Percentiles rank a stretch among this genome's conserved stretches.
These are phyloP conservation scores for Astraeus odoratus DNA, from an alignment of 768 basidiomycete genomes.

Conservation along the genomic window DNA sequence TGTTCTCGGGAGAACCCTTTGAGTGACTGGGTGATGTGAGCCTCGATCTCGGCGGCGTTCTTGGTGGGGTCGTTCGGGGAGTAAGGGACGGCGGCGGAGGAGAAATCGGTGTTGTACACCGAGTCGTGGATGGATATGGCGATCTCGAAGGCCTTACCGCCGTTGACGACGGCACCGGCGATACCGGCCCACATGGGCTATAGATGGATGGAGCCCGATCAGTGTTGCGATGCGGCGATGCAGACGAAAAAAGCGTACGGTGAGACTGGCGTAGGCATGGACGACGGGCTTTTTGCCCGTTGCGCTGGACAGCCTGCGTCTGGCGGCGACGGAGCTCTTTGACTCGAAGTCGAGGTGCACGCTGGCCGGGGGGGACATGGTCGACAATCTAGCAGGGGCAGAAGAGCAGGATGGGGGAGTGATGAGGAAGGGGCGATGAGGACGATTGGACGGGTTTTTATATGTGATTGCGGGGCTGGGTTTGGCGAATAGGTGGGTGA, in stretches of 20 bases:
- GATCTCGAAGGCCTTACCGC: slow-evolving; percentile 58
- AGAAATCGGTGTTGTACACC: slow-evolving; percentile 77
- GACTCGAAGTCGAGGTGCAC: slow-evolving; percentile 49
- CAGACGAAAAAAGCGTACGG: slow-evolving; percentile 40
- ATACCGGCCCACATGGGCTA: slow-evolving; percentile 89
- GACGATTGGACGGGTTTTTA: slow-evolving; percentile 27
- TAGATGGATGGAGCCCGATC: slow-evolving; percentile 11
- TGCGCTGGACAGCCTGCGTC: slow-evolving; percentile 62
- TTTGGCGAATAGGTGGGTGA: slow-evolving; percentile 1
- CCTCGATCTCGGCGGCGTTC: slow-evolving; percentile 56
- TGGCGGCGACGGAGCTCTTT: slow-evolving; percentile 52
- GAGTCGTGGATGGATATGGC: slow-evolving; percentile 80
- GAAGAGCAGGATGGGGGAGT: slow-evolving; percentile 8
- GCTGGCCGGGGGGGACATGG: slow-evolving; percentile 42
- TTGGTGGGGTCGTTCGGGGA: slow-evolving; percentile 42
- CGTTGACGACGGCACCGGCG: slow-evolving; percentile 54
- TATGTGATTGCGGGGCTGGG: slow-evolving; percentile 2
- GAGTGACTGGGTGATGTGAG: slow-evolving; percentile 54
- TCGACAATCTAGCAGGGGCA: no score
- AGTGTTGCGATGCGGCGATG: not conserved
- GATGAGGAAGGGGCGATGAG: slow-evolving; percentile 11
- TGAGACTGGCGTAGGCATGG: slow-evolving; percentile 54
- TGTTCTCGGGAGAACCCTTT: slow-evolving; percentile 71
- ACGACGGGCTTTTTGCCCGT: slow-evolving; percentile 48
- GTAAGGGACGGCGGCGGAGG: slow-evolving; percentile 51